These are phyloP conservation scores for Sphaerostilbella broomeana DNA, from an alignment of 2,329 filamentous ascomycete genomes.

Conservation along the genomic window DNA sequence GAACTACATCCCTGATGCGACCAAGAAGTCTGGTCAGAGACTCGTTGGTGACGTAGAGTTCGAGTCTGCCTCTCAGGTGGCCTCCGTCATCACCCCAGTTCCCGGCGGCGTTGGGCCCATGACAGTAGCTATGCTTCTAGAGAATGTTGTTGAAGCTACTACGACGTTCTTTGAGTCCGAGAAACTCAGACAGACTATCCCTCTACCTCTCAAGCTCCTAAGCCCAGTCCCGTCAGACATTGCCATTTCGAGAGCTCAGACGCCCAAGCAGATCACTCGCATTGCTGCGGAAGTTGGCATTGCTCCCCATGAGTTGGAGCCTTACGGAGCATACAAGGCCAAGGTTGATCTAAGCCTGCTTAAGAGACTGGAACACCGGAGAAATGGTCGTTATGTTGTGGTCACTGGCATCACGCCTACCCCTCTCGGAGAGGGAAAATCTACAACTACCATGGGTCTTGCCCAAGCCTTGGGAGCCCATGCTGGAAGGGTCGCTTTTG, in stretches of 20 bases:
- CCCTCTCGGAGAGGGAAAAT: slow-evolving; percentile 94
- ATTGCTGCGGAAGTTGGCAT: slow-evolving; percentile 86
- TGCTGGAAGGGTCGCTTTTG: slow-evolving; percentile 80
- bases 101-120: slow-evolving; percentile 96
- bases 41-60: slow-evolving; percentile 95
- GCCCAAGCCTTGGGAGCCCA: slow-evolving; percentile 90
- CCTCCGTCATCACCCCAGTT: slow-evolving; percentile 90
- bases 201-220: slow-evolving; percentile 74
- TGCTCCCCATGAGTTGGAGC: slow-evolving; percentile 80
- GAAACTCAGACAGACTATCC: slow-evolving; percentile 70
- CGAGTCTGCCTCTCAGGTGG: slow-evolving; percentile 74
- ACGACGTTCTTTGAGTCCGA: slow-evolving; percentile 75
- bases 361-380: slow-evolving; percentile 77
- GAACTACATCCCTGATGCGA: slow-evolving; percentile 84
- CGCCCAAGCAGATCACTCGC: slow-evolving; percentile 83
- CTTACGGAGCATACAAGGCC: slow-evolving; percentile 91
- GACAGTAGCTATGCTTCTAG: slow-evolving; percentile 96
- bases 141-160: slow-evolving; percentile 88
- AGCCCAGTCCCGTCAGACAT: slow-evolving; percentile 92
- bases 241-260: slow-evolving; percentile 79
- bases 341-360: slow-evolving; percentile 83
- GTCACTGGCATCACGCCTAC: slow-evolving; percentile 96
- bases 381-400: slow-evolving; percentile 83
- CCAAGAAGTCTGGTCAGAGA: slow-evolving; percentile 86
- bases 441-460: slow-evolving; percentile 92